Conservation (phyloP, 805 yeast species). For the Tetrapisispora taiwanensis region DNA sequence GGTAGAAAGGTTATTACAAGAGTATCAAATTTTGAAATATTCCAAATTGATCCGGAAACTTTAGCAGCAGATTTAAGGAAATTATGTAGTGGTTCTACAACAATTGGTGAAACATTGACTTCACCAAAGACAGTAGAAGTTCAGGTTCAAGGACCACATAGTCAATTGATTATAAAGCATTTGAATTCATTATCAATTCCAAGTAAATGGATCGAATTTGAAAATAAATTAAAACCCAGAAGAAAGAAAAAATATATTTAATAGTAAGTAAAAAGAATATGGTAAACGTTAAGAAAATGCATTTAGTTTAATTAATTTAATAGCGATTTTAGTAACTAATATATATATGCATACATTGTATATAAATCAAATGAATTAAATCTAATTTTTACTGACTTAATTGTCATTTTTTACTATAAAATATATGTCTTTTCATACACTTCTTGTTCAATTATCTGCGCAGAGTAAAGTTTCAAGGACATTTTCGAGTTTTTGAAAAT, state of each 20-base stretch:
- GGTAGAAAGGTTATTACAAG: conserved; percentile 77
- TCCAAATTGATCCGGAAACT: conserved; percentile 50
- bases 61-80: conserved; percentile 61
- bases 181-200: conserved; percentile 56
- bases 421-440: too few species aligned
- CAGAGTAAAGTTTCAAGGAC: too few species aligned
- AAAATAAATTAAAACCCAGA: conserved; percentile 49
- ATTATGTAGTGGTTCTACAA: conserved; percentile 82
- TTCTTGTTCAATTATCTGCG: too few species aligned
- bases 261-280: too few species aligned
- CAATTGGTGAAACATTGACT: conserved; percentile 47
- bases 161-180: conserved; percentile 46
- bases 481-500: too few species aligned
- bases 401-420: too few species aligned
- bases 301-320: too few species aligned
- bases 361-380: too few species aligned
- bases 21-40: conserved; percentile 59
- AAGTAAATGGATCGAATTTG: conserved; percentile 51
- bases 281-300: too few species aligned
- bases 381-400: too few species aligned
- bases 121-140: conserved; percentile 55
- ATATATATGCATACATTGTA: too few species aligned
- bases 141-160: conserved; percentile 87
- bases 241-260: conserved; percentile 31
- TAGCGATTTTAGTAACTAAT: too few species aligned